Base-by-base conservation (phyloP, 495 filamentous ascomycete species). In the Schizothecium vesticola region DNA sequence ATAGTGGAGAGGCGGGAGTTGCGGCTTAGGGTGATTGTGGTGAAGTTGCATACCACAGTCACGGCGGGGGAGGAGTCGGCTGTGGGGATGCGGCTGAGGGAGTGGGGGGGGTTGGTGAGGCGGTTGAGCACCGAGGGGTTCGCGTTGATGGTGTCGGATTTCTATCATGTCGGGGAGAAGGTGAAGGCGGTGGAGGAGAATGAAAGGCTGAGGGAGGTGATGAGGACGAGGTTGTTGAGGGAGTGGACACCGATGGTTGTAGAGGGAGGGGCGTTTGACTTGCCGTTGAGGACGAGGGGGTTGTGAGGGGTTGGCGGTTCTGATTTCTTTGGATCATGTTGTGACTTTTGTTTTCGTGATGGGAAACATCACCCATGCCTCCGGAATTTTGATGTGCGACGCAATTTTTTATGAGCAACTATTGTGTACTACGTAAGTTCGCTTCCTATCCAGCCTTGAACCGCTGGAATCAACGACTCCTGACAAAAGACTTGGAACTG, bases 41-140 rank as follows among this genome's bases (percentile, higher is more conserved):
- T 60, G 5, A n/a, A 28, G 19, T 13, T 66, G 3, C 16, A 33
- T 43, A 43, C 57, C 3, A 9, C 3, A 9, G 22, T 26, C 19
- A 21, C 22, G n/a, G 56, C 19, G 21, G 61, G 21, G 3, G 64
- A 60, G 56, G 24, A 25, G 21, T 29, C 19, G 16, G 10, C 1
- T 3, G 11, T 28, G 22, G 23, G 23, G 23, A n/a, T 19, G 22
- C 25, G 25, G 26, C 13, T 63, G 24, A 13, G 9, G 56, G 60
- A 58, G 21, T 68, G 60, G 61, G 60, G 61, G 21, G 61, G 29
- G 13, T 28, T 68, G 56, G 58, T 68, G 16, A 36, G 29, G 23
- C n/a, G 29, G 60, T 36, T 64, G 51, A 23, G 25, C n/a, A 59
- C 61, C 0, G 56, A 43, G 29, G 22, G 7, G n/a, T 64, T 68